A percentile compares a stretch with the other conserved stretches of the same genome.
phyloP scores from a whole-genome alignment of 2,329 filamentous ascomycete species.

The Exophiala alcalophila region DNA sequence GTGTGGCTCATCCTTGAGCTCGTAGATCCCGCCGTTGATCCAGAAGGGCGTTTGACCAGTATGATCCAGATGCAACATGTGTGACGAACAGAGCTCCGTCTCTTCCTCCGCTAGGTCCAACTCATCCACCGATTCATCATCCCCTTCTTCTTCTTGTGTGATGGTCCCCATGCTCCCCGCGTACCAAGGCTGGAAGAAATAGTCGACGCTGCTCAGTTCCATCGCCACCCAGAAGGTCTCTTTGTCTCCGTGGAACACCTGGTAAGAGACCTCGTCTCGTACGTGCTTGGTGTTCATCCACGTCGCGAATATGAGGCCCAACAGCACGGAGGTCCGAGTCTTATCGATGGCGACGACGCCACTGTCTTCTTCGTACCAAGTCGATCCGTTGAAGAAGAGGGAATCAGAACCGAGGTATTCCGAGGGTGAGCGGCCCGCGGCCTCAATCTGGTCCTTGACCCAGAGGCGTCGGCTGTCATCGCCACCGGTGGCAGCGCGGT shows the following conservation, averaged over 20 bases:
- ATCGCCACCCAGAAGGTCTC: conserved; percentile 49
- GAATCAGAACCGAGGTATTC: conserved; percentile 35
- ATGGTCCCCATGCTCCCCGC: conserved; percentile 13
- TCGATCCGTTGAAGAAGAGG: conserved; percentile 41
- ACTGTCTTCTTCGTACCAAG: conserved; percentile 45
- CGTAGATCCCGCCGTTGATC: conserved; percentile 10
- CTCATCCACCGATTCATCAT: not conserved
- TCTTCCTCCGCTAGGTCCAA: conserved; percentile 1
- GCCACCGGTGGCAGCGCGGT: conserved; percentile 16
- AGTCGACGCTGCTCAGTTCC: conserved; percentile 40
- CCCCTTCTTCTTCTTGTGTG: not conserved
- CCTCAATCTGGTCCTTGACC: conserved; percentile 32
- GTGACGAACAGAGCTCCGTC: conserved; percentile 5
- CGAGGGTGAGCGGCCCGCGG: conserved; percentile 34
- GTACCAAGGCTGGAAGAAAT: conserved; percentile 38
- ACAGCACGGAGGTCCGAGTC: conserved; percentile 37
- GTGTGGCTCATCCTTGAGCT: conserved; percentile 2
- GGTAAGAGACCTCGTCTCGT: conserved; percentile 43
- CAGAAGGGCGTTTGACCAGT: conserved; percentile 8
- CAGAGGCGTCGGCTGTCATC: conserved; percentile 15
- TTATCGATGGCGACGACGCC: conserved; percentile 46
- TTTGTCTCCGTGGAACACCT: conserved; percentile 46
- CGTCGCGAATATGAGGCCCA: conserved; percentile 43
- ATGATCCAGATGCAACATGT: conserved; percentile 5
- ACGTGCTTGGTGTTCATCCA: conserved; percentile 47